phyloP scores from a whole-genome alignment of 1,284 basidiomycete species.

The Erythrobasidium hasegawianum region DNA sequence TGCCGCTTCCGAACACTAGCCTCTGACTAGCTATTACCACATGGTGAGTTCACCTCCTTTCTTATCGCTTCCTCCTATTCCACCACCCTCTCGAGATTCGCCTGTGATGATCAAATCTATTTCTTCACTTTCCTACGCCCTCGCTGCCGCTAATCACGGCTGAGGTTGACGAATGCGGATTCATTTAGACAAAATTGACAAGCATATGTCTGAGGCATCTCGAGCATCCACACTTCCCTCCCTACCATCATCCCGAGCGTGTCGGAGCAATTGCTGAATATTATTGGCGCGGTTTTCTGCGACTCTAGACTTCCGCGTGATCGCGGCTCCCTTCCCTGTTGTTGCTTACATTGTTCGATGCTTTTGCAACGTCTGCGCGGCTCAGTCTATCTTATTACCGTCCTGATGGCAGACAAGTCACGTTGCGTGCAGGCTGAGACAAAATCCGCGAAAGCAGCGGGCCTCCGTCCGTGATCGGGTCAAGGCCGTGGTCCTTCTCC shows the following conservation, averaged over 20 bases:
- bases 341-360: too few species aligned
- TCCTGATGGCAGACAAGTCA: too few species aligned
- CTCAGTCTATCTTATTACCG: too few species aligned
- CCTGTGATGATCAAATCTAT: conserved; percentile 31
- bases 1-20: background rate
- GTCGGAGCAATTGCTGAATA: background rate
- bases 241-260: background rate
- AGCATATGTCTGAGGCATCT: conserved; percentile 35
- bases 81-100: background rate
- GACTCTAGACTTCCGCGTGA: too few species aligned
- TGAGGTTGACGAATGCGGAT: conserved; percentile 29
- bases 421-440: too few species aligned
- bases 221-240: background rate
- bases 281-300: too few species aligned
- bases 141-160: conserved; percentile 1
- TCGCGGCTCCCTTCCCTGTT: too few species aligned
- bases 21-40: too few species aligned
- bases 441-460: too few species aligned
- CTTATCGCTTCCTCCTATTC: background rate
- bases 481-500: too few species aligned
- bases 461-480: too few species aligned
- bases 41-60: conserved; percentile 10
- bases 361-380: too few species aligned
- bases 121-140: conserved; percentile 36
- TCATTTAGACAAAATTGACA: conserved; percentile 33